Evolutionary conservation across 1,139 yeast species (phyloP).

Genomic region (Yamadazyma spencermartinsiae): DNA sequence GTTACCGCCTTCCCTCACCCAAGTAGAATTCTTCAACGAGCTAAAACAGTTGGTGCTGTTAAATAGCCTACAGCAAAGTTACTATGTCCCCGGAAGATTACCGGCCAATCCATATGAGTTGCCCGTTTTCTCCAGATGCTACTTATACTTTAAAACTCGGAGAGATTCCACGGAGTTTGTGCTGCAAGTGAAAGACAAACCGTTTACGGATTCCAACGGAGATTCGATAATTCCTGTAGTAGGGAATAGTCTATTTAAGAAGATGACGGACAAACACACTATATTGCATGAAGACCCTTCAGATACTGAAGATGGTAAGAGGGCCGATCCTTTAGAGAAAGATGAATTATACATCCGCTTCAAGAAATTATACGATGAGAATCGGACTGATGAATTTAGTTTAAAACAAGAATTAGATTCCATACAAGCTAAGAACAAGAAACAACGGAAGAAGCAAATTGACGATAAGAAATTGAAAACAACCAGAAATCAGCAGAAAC

Average conservation of each 20-base stretch:
- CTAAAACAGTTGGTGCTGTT: slow-evolving; percentile 8
- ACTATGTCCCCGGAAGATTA: slow-evolving; percentile 21
- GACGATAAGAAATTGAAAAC: slow-evolving; percentile 2
- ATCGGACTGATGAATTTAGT: slow-evolving; percentile 4
- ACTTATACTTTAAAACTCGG: slow-evolving; percentile 21
- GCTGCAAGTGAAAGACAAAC: slow-evolving; percentile 17
- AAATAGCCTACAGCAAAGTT: slow-evolving; percentile 10
- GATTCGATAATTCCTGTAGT: slow-evolving; percentile 14
- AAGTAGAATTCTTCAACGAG: slow-evolving; percentile 16
- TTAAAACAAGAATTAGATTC: neutral
- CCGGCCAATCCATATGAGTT: slow-evolving; percentile 23
- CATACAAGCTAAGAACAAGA: slow-evolving; percentile 1
- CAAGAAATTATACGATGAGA: slow-evolving; percentile 3
- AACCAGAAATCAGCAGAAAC: slow-evolving; percentile 1
- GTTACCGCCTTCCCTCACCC: slow-evolving; percentile 17
- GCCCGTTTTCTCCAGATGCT: slow-evolving; percentile 30
- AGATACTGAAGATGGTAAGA: neutral
- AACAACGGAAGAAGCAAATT: neutral
- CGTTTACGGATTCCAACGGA: slow-evolving; percentile 20
- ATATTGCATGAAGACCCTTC: neutral
- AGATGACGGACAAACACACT: slow-evolving; percentile 9
- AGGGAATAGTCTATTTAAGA: slow-evolving; percentile 10
- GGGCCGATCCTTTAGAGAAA: neutral
- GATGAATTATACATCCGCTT: slow-evolving; percentile 5
- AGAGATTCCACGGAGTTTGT: slow-evolving; percentile 17